Evolutionary conservation across 345 rosid species (phyloP), one percentile per base, ranked within the genome.

Genomic region (Sisymbrium irio): DNA sequence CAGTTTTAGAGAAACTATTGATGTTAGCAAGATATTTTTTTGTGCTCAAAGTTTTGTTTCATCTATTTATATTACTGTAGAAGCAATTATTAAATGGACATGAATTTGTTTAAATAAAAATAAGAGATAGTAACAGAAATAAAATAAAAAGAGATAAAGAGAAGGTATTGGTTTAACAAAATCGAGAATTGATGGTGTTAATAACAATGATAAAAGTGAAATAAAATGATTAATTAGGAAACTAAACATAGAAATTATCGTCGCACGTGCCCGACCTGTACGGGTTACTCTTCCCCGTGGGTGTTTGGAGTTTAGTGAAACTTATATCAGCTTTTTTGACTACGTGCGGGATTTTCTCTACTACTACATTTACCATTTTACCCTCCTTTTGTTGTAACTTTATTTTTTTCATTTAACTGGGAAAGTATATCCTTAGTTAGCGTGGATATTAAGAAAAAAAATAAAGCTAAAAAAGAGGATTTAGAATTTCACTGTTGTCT

Each of bases 251-350:
- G 75, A 63, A 32, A 63, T 70, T 62, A 76, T 42, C 75, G 76
- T 76, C 75, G 40, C 76, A 76, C 75, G 79, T 76, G 79, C 62
- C 66, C 71, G 45, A 70, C 60, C 60, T 76, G 66, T 76, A 70
- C 66, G 75, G 71, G 70, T 69, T 62, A 69, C 74, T 56, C 69
- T 70, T 69, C 71, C 65, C 59, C 75, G 65, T 76, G 79, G 69
- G 65, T 76, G 51, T 63, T 69, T 75, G 74, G 78, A 67, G 22
- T 67, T 66, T 74, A 8, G 78, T 75, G 73, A 44, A 47, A 49
- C 53, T 75, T 42, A 27, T 58, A 61, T 58, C 67, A 50, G 62
- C 68, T 67, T 76, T 68, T 69, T 76, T 76, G 5, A 61, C 70
- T 76, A 68, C 69, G 65, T 69, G 65, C 59, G 58, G 18, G 30